Base-by-base conservation (phyloP, 75 land plant genomes). In the Selaginella tamariscina region DNA sequence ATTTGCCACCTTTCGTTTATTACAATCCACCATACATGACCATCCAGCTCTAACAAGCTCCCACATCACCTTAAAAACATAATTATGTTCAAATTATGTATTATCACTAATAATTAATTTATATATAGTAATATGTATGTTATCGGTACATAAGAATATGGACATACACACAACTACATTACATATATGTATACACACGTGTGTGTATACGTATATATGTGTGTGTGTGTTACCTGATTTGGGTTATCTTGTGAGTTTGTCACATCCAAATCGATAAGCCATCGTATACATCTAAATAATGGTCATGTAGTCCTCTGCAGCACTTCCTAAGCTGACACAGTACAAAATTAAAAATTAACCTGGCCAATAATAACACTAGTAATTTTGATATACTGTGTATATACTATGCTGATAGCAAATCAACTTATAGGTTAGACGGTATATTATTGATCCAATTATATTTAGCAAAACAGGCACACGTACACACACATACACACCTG, bases 1-100 rank as follows among this genome's bases (percentile, higher is more conserved):
- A 20, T 83, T 84, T 32, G 96, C 99, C 68, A 94, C 80, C 70
- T 82, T 80, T 21, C 96, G 79, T 65, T 90, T 90, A 56, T 84
- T 94, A 80, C 80, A 90, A 68, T 78, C 86, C 30, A 69, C 78
- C 79, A 84, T 81, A 32, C 84, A 66, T 67, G 89, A 76, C 99
- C 99, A 94, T 54, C 85, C 83, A 54, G 96, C 79, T 31, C 65
- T 82, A 39, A 87, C 99, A 56, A 94, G 74, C 39, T 56, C 71
- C 87, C 83, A 81, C 85, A 94, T 80, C 72, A 90, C 2, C 32
- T 57, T 11, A 20, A 15, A 32, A 2, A 18, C 2, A 20, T 22
- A 31, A 26, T 0, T 0, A 23, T 11, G 13, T 55, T 31, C 20
- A 30, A 83, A 82, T 76, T 80, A 56, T 0, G 56, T 0, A 74